Base-by-base conservation (phyloP, 2,329 filamentous ascomycete species). In the Hymenoscyphus fructigenus region DNA sequence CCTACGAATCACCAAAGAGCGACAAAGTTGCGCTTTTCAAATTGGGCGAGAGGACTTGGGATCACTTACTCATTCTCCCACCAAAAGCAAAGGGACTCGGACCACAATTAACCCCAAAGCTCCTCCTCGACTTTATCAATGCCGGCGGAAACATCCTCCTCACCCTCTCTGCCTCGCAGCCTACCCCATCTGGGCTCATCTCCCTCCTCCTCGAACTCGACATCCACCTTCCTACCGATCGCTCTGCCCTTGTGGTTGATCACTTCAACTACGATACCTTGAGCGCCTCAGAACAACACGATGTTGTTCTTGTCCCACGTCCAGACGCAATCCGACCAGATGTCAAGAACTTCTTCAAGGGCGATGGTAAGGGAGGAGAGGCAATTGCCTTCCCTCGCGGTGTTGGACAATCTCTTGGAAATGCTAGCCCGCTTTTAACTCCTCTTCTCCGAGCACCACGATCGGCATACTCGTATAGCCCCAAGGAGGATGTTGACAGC, bases 381-480 rank as follows among this genome's bases (percentile, higher is more conserved):
- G 77, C 92, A 59, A 79, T 99, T 71, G 92, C 93, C n/a, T 86
- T 97, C 72, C 93, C 94, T 23, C 87, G 85, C 72, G 88, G 88
- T 60, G 86, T 93, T 64, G 93, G 91, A 72, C 94, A 97, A 78
- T 84, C 86, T 61, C 85, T 99, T 58, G 93, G 94, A 70, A 85
- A 89, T 70, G 85, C 81, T 17, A 89, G 90, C 72, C 86, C 91
- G 61, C 85, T 97, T 23, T 82, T 98, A 63, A 85, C 89, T 20
- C 92, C 95, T 17, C 85, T 99, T 70, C 80, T 99, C 65, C 89
- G 89, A 72, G 94, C 93, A 57, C 90, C 92, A 23, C 81, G 84
- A 70, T 97, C 93, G 10, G 91, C 93, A 67, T 99, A 99, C 82
- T 91, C 88, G 78, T 97, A 97, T 84, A 94, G 95, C 79, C 89